Evolutionary conservation across 306 rosid genomes (phyloP).

Genomic region (Casuarina glauca): DNA sequence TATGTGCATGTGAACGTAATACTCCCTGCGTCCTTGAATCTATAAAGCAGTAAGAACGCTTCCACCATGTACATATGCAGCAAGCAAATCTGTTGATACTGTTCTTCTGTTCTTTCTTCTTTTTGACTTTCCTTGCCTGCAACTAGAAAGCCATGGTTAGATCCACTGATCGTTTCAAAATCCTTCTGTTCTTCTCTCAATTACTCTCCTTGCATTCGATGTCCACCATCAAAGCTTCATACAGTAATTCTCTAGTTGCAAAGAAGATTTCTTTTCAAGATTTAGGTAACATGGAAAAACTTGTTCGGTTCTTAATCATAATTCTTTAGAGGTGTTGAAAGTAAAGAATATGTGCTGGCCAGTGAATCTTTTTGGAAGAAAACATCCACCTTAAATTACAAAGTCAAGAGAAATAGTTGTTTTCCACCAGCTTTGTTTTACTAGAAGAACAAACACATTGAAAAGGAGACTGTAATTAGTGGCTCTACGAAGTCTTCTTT

Average conservation of each 20-base stretch:
- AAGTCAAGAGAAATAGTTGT: background rate
- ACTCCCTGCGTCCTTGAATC: background rate
- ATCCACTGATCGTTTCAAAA: background rate
- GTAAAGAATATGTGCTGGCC: background rate
- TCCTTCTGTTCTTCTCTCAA: background rate
- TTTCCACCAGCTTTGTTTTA: background rate
- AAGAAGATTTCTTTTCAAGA: too few species aligned
- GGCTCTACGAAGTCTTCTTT: background rate
- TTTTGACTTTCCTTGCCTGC: background rate
- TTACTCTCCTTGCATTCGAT: background rate
- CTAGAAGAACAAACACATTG: background rate
- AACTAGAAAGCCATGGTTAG: background rate
- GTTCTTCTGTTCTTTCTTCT: background rate
- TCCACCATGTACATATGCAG: background rate
- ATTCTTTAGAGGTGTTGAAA: background rate
- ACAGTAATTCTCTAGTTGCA: background rate
- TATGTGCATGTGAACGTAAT: conserved; percentile 5
- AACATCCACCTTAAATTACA: too few species aligned
- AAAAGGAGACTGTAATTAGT: background rate
- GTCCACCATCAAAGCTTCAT: background rate
- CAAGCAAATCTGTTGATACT: background rate
- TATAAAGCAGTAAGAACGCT: background rate
- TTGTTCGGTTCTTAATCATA: too few species aligned
- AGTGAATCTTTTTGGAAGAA: too few species aligned
- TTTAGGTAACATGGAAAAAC: too few species aligned